Conservation (phyloP, 495 filamentous ascomycete genomes). For the Aspergillus avenaceus region DNA sequence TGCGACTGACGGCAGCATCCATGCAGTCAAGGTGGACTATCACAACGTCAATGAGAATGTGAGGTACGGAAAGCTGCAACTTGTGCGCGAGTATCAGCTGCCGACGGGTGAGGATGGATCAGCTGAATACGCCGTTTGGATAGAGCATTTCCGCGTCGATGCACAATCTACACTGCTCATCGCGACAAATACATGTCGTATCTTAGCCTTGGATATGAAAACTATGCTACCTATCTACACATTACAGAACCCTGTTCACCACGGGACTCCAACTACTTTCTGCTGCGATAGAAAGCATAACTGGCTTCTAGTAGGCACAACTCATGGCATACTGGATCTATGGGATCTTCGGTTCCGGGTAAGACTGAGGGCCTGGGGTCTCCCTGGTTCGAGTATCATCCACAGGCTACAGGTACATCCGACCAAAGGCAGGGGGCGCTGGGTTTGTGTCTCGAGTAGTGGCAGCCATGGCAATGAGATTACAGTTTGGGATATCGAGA, state of each 20-base stretch:
- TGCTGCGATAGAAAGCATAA: constrained; percentile 77
- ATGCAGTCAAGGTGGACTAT: constrained; percentile 84
- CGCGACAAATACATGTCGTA: constrained; percentile 77
- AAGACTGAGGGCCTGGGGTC: constrained; percentile 81
- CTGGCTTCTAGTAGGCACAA: constrained; percentile 89
- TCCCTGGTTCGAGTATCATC: constrained; percentile 77
- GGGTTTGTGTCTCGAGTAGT: constrained; percentile 83
- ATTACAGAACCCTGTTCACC: constrained; percentile 85
- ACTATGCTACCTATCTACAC: constrained; percentile 79
- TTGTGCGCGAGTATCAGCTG: constrained; percentile 78
- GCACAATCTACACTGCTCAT: constrained; percentile 74
- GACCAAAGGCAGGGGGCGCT: constrained; percentile 66
- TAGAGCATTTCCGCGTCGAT: constrained; percentile 86
- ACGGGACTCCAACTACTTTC: constrained; percentile 91
- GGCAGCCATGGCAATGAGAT: constrained; percentile 84
- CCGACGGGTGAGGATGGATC: constrained; percentile 37
- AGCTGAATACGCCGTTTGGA: constrained; percentile 78
- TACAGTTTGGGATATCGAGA: constrained; percentile 94
- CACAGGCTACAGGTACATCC: constrained; percentile 77
- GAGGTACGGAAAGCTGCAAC: constrained; percentile 72
- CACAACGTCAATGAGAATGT: constrained; percentile 51
- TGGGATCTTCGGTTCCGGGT: constrained; percentile 96
- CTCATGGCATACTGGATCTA: constrained; percentile 86
- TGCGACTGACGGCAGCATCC: constrained; percentile 84
- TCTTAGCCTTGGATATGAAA: constrained; percentile 82